phyloP scores from a whole-genome alignment of 2,329 filamentous ascomycete species.

The Meredithiella fracta region DNA sequence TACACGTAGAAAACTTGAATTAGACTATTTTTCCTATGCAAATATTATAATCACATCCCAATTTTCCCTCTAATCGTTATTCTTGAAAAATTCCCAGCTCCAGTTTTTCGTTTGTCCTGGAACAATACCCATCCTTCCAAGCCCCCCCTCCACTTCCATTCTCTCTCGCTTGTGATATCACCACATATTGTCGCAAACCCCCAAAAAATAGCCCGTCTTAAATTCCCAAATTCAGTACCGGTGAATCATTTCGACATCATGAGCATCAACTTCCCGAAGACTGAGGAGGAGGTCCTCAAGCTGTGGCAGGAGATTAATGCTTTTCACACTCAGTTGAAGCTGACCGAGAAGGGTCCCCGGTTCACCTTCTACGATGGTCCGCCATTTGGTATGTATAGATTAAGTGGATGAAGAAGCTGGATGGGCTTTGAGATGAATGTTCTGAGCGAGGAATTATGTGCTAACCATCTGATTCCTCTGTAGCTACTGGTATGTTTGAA shows the following conservation, averaged over 20 bases:
- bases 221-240: not conserved
- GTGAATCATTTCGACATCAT: conserved; percentile 6
- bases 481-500: conserved; percentile 14
- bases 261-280: conserved; percentile 17
- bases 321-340: conserved; percentile 21
- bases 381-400: conserved; percentile 33
- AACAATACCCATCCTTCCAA: too few relatives aligned
- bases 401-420: not conserved
- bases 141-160: too few relatives aligned
- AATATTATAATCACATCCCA: too few relatives aligned
- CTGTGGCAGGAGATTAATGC: conserved; percentile 17
- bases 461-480: not conserved
- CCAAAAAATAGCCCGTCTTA: too few relatives aligned
- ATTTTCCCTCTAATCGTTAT: too few relatives aligned
- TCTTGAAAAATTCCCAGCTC: too few relatives aligned
- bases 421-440: not conserved
- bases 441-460: too few relatives aligned
- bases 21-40: too few relatives aligned
- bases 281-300: conserved; percentile 16
- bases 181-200: too few relatives aligned
- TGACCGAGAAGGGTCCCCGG: conserved; percentile 63
- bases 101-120: too few relatives aligned
- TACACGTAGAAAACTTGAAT: too few relatives aligned
- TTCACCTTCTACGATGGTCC: conserved; percentile 94
- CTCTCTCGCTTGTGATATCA: too few relatives aligned